Base-by-base conservation (phyloP, 139 green algal genomes). In the Zygnema cylindricum region DNA sequence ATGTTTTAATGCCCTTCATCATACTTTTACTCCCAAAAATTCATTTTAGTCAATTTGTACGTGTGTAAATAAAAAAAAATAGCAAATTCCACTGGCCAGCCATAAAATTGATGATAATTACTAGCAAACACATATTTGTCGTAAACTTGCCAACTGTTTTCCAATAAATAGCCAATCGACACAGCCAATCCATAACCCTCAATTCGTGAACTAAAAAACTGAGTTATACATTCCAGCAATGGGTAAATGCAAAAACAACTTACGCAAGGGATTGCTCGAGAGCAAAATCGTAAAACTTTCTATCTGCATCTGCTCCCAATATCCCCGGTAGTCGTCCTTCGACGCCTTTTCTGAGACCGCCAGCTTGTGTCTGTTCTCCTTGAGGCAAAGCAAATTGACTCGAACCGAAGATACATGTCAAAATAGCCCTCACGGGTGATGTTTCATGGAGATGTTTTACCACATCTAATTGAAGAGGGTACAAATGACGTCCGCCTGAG, bases 401-500 rank as follows among this genome's bases (percentile, higher is more conserved):
- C 30, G 55, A 85, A 35, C 84, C 63, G 35, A 88, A 89, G 35
- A 69, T 40, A 11, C 35, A 39, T 36, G 84, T 75, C 75, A 89
- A 42, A 76, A 88, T 88, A 54, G 84, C 84, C 11, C 73, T 63
- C 7, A 88, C 30, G 7, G 84, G 84, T 3, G 71, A 88, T 22
- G 23, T 43, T 36, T 71, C 32, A 35, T 73, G 71, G n/a, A 89
- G 73, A 33, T 88, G 73, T 33, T 88, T 42, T 16, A 88, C 84
- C 71, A 89, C 84, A 49, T 89, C 84, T 21, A 89, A 36, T 22
- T 89, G 23, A 71, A 89, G 84, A 16, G 71, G 84, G 23, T 87
- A 77, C 30, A 87, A 42, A 43, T 85, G 3, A 7, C 71, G 3
- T 16, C 49, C 49, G 7, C 49, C 49, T 63, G 49, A 63, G 49